phyloP scores from a whole-genome alignment of 2,329 filamentous ascomycete genomes.

The Passalora sequoiae region DNA sequence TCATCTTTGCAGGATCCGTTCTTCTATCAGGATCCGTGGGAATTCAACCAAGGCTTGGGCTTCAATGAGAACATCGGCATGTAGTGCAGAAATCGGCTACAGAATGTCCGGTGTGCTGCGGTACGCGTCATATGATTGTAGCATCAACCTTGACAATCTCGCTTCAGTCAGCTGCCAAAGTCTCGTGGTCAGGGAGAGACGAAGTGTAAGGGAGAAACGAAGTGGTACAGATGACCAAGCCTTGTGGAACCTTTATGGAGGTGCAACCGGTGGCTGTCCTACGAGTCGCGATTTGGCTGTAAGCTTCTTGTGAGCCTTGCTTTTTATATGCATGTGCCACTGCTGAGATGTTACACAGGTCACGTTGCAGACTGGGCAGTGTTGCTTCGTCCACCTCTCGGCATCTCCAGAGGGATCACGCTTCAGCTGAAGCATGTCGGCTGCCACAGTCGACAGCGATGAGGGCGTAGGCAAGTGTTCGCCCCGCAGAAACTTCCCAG shows the following conservation, averaged over 20 bases:
- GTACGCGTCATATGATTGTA: too few relatives aligned
- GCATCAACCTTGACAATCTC: too few relatives aligned
- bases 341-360: constrained; percentile 53
- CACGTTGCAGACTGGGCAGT: constrained; percentile 66
- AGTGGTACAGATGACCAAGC: too few relatives aligned
- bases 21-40: constrained; percentile 11
- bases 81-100: neutral
- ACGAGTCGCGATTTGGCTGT: constrained; percentile 19
- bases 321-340: constrained; percentile 54
- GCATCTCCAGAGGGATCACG: constrained; percentile 42
- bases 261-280: too few relatives aligned
- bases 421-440: constrained; percentile 54
- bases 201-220: too few relatives aligned
- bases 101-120: too few relatives aligned
- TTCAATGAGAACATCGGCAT: constrained; percentile 1
- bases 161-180: too few relatives aligned
- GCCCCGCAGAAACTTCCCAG: constrained; percentile 58
- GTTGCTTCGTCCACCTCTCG: constrained; percentile 48
- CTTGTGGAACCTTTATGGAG: too few relatives aligned
- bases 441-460: constrained; percentile 53
- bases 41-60: constrained; percentile 14
- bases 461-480: constrained; percentile 50
- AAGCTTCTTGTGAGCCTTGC: constrained; percentile 47
- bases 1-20: constrained; percentile 19
- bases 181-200: too few relatives aligned